Evolutionary conservation across 176 grass and related monocot species (phyloP), one percentile per base, ranked within the genome.

Genomic region (Guadua angustifolia): DNA sequence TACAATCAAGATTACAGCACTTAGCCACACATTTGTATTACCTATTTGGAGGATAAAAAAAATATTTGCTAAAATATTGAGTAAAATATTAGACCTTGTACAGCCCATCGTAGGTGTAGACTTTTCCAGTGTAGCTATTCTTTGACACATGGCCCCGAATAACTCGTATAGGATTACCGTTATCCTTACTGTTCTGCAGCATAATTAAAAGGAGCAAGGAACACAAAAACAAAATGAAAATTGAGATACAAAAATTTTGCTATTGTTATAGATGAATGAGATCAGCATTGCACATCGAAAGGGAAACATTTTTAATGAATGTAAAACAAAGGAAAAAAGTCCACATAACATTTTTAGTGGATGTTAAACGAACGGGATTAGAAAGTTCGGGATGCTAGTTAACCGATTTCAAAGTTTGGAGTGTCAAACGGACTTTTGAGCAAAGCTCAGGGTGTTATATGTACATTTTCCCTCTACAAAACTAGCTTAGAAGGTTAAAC

Each of bases 81-180:
- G 2, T 42, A 67, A 80, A 80, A 68, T 15, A 59, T 38, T 42
- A 72, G 4, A 98, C 95, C 95, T 91, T 93, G 70, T 98, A 98
- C 59, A 98, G 77, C 15, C 95, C 95, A 55, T 95, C 90, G 42
- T 95, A 98, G 6, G 95, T 95, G 84, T 98, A 98, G 43, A 93
- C 83, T 68, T 90, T 98, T 53, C 93, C 89, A 22, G 90, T 89
- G 78, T 98, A 98, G 69, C 93, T 98, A 57, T 52, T 86, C 58
- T 86, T 74, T 35, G 87, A 85, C 6, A 5, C 7, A 77, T 98
- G 95, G 26, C 92, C 92, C 78, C 95, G 84, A 69, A 98, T 82
- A 79, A 98, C 92, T 38, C 95, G 77, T 40, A 98, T 73, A 39
- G 85, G 86, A 11, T 88, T 79, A 40, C 86, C 66, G 47, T 78